Evolutionary conservation across 768 basidiomycete species (phyloP), one percentile per base, ranked within the genome.

Genomic region (Termitomyces eurrhizus): DNA sequence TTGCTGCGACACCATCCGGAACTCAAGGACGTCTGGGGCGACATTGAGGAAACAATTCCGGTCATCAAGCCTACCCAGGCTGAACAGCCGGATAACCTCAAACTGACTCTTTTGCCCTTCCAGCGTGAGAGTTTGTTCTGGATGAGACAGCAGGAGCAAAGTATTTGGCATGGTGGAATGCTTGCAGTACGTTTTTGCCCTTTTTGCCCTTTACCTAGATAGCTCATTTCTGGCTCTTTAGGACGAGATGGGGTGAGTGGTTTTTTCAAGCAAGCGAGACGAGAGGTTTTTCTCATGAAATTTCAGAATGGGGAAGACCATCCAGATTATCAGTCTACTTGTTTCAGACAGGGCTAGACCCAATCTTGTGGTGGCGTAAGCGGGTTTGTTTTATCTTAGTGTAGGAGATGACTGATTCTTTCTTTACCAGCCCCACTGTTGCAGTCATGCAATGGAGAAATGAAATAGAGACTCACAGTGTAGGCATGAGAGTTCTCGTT

Each of bases 111-210:
- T 4, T 78, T 99, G 39, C 96, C 95, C 1, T 99, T 98, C 83
- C 97, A 99, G 72, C 85, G 84, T 56, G 97, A 99, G 75, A 93
- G 92, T 74, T 77, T 99, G 64, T 88, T 79, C 68, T 99, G 97
- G 97, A 96, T 99, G 93, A 83, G 85, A 65, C 82, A 92, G 68
- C 97, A 98, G 76, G 97, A 99, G 72, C 77, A 87, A 57, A 83
- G 90, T 7, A 74, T 85, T 2, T 98, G 95, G 92, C 77, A 80
- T 52, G 97, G 96, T 41, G 97, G 96, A 5, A 88, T 98, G 85
- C 79, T 98, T 56, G 93, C 95, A 21, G 92, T 92, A 73, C 66
- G 88, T 77, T 32, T 64, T 45, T 58, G 21, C 56, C 55, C 32
- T 60, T 12, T 37, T 16, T 4, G 12, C 14, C 21, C 7, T 57